Base-by-base conservation (phyloP, 352 stramenopile genomes). In the Globisporangium parvum region DNA sequence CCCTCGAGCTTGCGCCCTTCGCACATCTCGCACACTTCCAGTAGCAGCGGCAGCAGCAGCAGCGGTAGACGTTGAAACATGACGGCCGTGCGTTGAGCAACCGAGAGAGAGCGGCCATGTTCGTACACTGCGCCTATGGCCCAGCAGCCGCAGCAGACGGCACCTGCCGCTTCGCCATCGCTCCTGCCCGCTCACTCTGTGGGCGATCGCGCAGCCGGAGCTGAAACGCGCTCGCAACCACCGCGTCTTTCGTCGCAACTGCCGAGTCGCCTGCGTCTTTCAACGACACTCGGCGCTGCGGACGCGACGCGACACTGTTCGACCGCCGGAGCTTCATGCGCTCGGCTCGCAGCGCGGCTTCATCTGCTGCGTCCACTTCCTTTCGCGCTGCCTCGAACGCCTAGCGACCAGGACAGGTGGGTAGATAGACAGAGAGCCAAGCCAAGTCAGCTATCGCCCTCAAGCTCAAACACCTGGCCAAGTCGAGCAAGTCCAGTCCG, bases 311-410 rank as follows among this genome's bases (percentile, higher is more conserved):
- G n/a, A 66, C 51, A n/a, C 56, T 70, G 11, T 28, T 41, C 6
- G 64, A 57, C 10, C 77, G 71, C 2, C 79, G 79, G 28, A 88
- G 53, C 60, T 83, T 87, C 48, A 87, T 37, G 3, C 79, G 77
- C 53, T 94, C 85, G 0, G 77, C 71, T 3, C 79, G 67, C 24
- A 67, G 56, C 6, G 65, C 62, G 37, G 66, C 75, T 61, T 91
- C 77, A 39, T 94, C 85, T 1, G 65, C 71, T 40, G 67, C 55
- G 37, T 93, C 78, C 4, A 94, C 85, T 62, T 91, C 78, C 52
- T 80, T 80, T 6, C 75, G 67, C 3, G 85, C 80, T 17, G 57
- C 63, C 51, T 89, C 71, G 49, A 94, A 94, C 28, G 73, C 61
- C 79, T 89, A 48, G 0, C 45, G 0, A 26, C 3, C 21, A 26